Conservation (phyloP, 352 stramenopile species). For the Globisporangium paroecandrum region DNA sequence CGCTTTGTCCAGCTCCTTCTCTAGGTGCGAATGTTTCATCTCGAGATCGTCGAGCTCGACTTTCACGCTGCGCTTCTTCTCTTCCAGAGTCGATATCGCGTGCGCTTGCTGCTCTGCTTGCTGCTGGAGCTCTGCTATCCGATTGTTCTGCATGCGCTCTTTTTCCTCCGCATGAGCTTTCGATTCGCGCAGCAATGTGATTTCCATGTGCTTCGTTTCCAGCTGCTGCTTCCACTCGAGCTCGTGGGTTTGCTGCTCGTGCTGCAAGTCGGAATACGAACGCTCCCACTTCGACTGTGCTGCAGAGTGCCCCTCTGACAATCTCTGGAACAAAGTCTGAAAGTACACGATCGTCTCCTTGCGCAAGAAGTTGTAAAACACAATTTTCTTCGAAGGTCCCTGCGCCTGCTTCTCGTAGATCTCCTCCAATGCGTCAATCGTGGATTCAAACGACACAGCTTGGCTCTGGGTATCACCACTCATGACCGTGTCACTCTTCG, state of each 20-base stretch:
- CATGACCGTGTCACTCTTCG: background rate
- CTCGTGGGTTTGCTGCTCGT: constrained; percentile 34
- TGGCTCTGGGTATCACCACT: constrained; percentile 1
- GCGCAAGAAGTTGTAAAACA: constrained; percentile 66
- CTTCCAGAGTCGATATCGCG: constrained; percentile 31
- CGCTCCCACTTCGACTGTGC: constrained; percentile 28
- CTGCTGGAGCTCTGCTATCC: constrained; percentile 38
- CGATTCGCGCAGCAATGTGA: constrained; percentile 36
- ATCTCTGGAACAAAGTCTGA: constrained; percentile 41
- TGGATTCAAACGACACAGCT: constrained; percentile 24
- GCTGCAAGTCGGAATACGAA: constrained; percentile 30
- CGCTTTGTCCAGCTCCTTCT: constrained; percentile 55
- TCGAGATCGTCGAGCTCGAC: constrained; percentile 34
- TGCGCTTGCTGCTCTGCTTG: constrained; percentile 35
- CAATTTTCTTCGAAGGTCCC: constrained; percentile 64
- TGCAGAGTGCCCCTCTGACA: constrained; percentile 26
- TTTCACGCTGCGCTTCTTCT: constrained; percentile 25
- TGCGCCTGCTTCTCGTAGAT: constrained; percentile 57
- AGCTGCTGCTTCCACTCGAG: constrained; percentile 42
- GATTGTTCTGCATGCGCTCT: constrained; percentile 29
- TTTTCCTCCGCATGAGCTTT: constrained; percentile 63
- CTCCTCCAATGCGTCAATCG: constrained; percentile 45
- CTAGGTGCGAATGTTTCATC: constrained; percentile 23
- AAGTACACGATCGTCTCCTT: constrained; percentile 49
- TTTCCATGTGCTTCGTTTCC: constrained; percentile 45